Base-by-base conservation (phyloP, 306 rosid genomes). In the Mimosa bimucronata region DNA sequence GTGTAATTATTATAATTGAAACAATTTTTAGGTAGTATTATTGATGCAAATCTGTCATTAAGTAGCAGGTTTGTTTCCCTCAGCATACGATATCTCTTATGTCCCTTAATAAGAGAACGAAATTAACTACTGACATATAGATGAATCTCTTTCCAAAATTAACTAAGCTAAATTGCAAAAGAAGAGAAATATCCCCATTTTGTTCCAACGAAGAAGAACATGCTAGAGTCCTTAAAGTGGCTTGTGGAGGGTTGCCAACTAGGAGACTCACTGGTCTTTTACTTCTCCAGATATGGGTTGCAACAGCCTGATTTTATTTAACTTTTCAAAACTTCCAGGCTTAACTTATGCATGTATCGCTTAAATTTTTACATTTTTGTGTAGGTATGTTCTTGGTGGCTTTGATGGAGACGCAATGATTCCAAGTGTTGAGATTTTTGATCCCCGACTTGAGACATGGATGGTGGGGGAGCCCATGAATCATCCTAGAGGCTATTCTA, bases 221-320 rank as follows among this genome's bases (percentile, higher is more conserved):
- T 94, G 18, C 58, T 82, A 73, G 82, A 66, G 2, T 82, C 87
- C 21, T 77, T 94, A 68, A 83, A 83, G 29, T 94, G 98, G 98
- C 89, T 94, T 6, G 98, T 91, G 80, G 80, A 83, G 30, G 97
- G 75, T 23, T 82, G 90, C 83, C 18, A 75, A 11, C 8, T 40
- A 6, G 94, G 91, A 55, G 97, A 90, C 41, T 80, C 83, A 0
- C 79, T 94, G 66, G 95, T 94, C 67, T 94, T 94, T 72, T 91
- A 86, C 86, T 91, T 88, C 93, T 94, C 98, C 0, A 94, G 95
- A 30, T 97, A 94, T 76, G 97, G 97, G 25, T 55, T 88, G 40
- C 80, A 88, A 46, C 93, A 91, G 52, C 86, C 88, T 1, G 92
- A 87, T 75, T 73, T 75, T n/a, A n/a, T 55, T 50, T 37, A 50